Evolutionary conservation across 2,329 filamentous ascomycete genomes (phyloP).

Genomic region (Intubia oerlemansii): DNA sequence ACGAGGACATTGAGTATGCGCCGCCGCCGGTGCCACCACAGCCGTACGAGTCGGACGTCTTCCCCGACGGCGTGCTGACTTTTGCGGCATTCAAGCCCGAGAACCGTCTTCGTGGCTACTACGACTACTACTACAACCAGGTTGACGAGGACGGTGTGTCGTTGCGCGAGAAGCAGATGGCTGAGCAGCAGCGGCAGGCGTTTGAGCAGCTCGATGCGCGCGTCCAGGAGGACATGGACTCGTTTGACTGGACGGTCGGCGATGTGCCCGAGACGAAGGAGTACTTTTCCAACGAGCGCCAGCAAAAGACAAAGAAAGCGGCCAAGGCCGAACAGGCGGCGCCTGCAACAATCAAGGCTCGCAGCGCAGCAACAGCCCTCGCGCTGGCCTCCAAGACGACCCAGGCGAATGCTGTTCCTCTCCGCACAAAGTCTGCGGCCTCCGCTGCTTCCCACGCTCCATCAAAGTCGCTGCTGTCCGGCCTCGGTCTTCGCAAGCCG

Average conservation of each 20-base stretch:
- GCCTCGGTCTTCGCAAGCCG: slow-evolving; percentile 5
- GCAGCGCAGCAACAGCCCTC: slow-evolving; percentile 30
- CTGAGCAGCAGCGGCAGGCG: slow-evolving; percentile 27
- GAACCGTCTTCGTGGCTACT: slow-evolving; percentile 40
- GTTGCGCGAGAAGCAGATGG: slow-evolving; percentile 36
- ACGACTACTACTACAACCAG: slow-evolving; percentile 36
- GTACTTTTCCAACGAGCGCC: slow-evolving; percentile 10
- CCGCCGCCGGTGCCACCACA: slow-evolving; percentile 49
- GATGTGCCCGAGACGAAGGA: slow-evolving; percentile 25
- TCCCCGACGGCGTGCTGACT: slow-evolving; percentile 33
- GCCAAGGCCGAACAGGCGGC: slow-evolving; percentile 4
- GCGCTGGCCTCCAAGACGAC: slow-evolving; percentile 15
- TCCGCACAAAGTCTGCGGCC: slow-evolving; percentile 3
- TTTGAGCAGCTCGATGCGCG: slow-evolving; percentile 40
- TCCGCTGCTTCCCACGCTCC: not conserved
- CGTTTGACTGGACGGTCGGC: slow-evolving; percentile 38
- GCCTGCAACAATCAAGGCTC: slow-evolving; percentile 31
- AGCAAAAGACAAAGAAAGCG: not conserved
- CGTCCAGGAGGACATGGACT: slow-evolving; percentile 44
- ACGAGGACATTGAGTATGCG: slow-evolving; percentile 76
- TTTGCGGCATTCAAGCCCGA: slow-evolving; percentile 35
- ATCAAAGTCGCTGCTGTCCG: slow-evolving; percentile 2
- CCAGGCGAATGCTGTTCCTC: not conserved
- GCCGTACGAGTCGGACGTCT: slow-evolving; percentile 48
- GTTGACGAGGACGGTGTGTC: slow-evolving; percentile 47